These are phyloP conservation scores for Capsella rubella DNA, from an alignment of 441 rosid species.

Conservation along the genomic window DNA sequence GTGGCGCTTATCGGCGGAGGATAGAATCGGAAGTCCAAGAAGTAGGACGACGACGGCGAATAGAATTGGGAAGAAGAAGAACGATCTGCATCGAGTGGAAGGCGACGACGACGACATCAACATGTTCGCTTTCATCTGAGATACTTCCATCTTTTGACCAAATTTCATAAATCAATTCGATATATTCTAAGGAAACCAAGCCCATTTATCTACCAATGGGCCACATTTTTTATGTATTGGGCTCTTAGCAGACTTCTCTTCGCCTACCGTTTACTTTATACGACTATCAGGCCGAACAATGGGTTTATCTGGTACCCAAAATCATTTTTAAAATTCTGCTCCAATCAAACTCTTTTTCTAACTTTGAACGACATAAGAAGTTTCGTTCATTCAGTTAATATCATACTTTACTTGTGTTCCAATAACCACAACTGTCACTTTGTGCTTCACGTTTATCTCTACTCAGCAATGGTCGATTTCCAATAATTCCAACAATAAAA, in stretches of 20 bases:
- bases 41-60: conserved; percentile 39
- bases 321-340: no score
- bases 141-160: conserved; percentile 1
- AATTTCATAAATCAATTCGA: not conserved
- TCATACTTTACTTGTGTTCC: not conserved
- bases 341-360: no score
- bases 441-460: not conserved
- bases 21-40: conserved; percentile 2
- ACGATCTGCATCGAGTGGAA: conserved; percentile 24
- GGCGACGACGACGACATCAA: not conserved
- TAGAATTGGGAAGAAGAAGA: conserved; percentile 10
- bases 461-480: not conserved
- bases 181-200: not conserved
- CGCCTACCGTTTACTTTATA: no score
- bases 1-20: conserved; percentile 53
- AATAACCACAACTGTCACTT: not conserved
- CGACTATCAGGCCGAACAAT: no score
- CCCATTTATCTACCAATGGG: not conserved
- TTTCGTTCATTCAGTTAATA: no score
- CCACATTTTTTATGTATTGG: not conserved
- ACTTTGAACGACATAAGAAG: no score
- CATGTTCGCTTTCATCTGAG: conserved; percentile 35
- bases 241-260: not conserved
- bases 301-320: no score
- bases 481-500: not conserved